Percentiles rank a stretch among this genome's conserved stretches.
phyloP scores from a whole-genome alignment of 1,284 basidiomycete species.

The Stereum hirsutum region DNA sequence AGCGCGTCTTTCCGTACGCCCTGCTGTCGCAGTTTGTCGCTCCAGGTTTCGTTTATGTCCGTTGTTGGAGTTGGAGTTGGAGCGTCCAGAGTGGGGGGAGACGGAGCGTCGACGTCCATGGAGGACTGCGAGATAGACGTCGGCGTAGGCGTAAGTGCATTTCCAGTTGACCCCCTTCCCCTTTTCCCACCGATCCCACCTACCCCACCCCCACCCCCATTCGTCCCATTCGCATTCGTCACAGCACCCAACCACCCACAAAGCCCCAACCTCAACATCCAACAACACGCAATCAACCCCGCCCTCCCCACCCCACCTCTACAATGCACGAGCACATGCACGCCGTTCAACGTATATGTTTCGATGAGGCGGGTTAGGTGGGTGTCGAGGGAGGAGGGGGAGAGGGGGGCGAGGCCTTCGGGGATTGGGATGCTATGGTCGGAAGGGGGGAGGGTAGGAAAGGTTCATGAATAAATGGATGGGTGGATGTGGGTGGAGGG shows the following conservation, averaged over 20 bases:
- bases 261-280: conserved; percentile 89
- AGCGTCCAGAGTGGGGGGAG: no score
- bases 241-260: conserved; percentile 51
- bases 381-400: conserved; percentile 54
- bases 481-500: background rate
- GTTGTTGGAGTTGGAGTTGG: no score
- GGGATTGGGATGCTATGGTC: conserved; percentile 71
- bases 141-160: no score
- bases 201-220: no score
- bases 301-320: conserved; percentile 93
- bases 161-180: no score
- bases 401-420: conserved; percentile 81
- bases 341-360: conserved; percentile 69
- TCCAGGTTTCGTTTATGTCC: no score
- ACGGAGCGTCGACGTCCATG: no score
- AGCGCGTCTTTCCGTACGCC: conserved; percentile 38
- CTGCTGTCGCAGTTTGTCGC: conserved; percentile 9
- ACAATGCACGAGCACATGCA: conserved; percentile 82
- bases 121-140: no score
- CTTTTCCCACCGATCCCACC: no score
- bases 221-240: no score
- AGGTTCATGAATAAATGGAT: background rate
- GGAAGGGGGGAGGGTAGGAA: background rate
- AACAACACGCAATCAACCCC: conserved; percentile 86
- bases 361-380: conserved; percentile 67